Percentiles rank a stretch among this genome's conserved stretches.
phyloP scores from a whole-genome alignment of 1,139 yeast genomes.

The Diutina neorugosa region DNA sequence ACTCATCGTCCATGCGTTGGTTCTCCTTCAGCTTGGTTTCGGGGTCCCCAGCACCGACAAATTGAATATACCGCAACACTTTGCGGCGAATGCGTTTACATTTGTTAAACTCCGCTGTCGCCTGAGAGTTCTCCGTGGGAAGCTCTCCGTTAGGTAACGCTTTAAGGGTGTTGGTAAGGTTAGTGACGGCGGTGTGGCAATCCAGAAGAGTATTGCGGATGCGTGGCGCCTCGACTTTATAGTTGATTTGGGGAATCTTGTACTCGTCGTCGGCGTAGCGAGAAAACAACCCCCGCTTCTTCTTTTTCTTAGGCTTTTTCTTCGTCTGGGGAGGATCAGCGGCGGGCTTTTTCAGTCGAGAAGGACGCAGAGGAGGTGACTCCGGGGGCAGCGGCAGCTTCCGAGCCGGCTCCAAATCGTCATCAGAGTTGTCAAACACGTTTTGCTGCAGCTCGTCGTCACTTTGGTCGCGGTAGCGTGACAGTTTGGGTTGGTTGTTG shows the following conservation, averaged over 20 bases:
- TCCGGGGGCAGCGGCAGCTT: not conserved
- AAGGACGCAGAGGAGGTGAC: not conserved
- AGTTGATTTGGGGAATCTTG: slow-evolving; percentile 56
- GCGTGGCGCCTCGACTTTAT: slow-evolving; percentile 61
- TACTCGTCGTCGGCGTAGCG: slow-evolving; percentile 40
- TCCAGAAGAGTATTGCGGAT: slow-evolving; percentile 63
- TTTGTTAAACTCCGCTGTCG: slow-evolving; percentile 52
- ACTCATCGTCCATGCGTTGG: slow-evolving; percentile 51
- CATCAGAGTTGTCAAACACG: not conserved
- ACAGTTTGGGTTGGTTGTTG: slow-evolving; percentile 4
- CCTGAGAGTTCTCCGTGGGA: slow-evolving; percentile 52
- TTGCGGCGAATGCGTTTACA: slow-evolving; percentile 70
- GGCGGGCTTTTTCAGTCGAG: not conserved
- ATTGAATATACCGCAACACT: slow-evolving; percentile 70
- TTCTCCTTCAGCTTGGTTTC: slow-evolving; percentile 18
- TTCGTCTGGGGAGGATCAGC: not conserved
- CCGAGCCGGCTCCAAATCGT: not conserved
- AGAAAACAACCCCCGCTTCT: slow-evolving; percentile 8
- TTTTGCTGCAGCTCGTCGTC: not conserved
- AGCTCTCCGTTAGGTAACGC: slow-evolving; percentile 39
- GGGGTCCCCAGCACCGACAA: slow-evolving; percentile 46
- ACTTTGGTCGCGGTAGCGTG: not conserved
- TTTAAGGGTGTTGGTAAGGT: slow-evolving; percentile 53
- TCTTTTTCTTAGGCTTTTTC: not conserved
- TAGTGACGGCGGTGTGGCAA: slow-evolving; percentile 63